Evolutionary conservation across 495 filamentous ascomycete species (phyloP).

Genomic region (Astrothelium subdiscretum): DNA sequence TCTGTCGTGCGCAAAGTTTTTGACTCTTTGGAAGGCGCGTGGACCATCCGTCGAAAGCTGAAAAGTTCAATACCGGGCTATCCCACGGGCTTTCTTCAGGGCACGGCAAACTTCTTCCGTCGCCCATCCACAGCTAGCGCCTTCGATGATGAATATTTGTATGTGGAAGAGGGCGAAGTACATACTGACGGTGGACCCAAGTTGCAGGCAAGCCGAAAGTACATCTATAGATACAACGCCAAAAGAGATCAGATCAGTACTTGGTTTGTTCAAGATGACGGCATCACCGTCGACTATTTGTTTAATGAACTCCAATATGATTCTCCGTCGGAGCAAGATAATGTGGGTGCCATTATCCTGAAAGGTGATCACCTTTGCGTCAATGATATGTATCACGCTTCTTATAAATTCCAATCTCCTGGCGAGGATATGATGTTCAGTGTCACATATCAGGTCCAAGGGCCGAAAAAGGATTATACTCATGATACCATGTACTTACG

Average conservation of each 20-base stretch:
- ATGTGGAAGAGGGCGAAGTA: slow-evolving; percentile 52
- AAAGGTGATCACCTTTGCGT: slow-evolving; percentile 51
- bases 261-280: slow-evolving; percentile 52
- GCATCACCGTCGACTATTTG: slow-evolving; percentile 47
- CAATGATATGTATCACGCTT: slow-evolving; percentile 53
- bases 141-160: slow-evolving; percentile 48
- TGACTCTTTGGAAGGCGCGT: slow-evolving; percentile 27
- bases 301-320: slow-evolving; percentile 42
- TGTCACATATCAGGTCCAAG: slow-evolving; percentile 50
- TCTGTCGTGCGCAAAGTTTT: slow-evolving; percentile 7
- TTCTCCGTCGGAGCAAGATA: slow-evolving; percentile 6
- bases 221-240: slow-evolving; percentile 49
- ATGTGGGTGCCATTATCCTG: slow-evolving; percentile 37
- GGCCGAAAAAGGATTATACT: slow-evolving; percentile 58
- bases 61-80: slow-evolving; percentile 37
- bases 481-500: slow-evolving; percentile 23
- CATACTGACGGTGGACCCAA: slow-evolving; percentile 29
- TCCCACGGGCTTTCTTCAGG: slow-evolving; percentile 50
- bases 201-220: slow-evolving; percentile 28
- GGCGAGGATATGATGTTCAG: slow-evolving; percentile 30
- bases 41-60: slow-evolving; percentile 47
- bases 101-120: slow-evolving; percentile 52
- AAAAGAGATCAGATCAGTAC: slow-evolving; percentile 44
- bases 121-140: slow-evolving; percentile 24
- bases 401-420: slow-evolving; percentile 48